Evolutionary conservation across 176 grass and related monocot species (phyloP).

Genomic region (Phragmites australis): DNA sequence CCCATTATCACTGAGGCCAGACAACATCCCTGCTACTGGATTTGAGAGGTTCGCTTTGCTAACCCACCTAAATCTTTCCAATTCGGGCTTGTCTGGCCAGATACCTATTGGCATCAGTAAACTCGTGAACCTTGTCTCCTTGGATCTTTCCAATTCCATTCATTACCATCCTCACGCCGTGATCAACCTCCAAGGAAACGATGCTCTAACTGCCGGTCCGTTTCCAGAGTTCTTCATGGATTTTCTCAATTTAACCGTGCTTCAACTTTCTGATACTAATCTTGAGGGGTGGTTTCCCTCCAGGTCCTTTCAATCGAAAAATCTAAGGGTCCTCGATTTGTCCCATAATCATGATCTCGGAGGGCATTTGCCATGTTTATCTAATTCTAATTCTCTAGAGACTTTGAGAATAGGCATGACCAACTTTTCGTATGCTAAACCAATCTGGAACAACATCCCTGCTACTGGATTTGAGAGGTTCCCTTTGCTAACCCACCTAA

Average conservation of each 20-base stretch:
- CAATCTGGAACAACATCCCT: too few species aligned
- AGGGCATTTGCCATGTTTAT: background rate
- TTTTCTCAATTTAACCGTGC: constrained; percentile 26
- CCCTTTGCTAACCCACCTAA: background rate
- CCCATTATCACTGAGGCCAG: background rate
- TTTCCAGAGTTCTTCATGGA: constrained; percentile 23
- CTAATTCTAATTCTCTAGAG: background rate
- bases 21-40: background rate
- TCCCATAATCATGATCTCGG: background rate
- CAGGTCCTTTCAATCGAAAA: background rate
- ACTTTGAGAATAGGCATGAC: constrained; percentile 16
- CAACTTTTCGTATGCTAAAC: background rate
- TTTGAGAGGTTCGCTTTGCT: background rate
- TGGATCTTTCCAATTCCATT: background rate
- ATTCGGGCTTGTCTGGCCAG: background rate
- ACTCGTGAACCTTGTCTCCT: background rate
- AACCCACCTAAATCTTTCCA: constrained; percentile 32
- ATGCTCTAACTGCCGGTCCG: background rate
- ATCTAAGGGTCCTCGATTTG: constrained; percentile 36
- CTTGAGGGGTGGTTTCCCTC: background rate
- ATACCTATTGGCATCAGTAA: constrained; percentile 5
- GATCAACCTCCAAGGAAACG: background rate
- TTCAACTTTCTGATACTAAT: constrained; percentile 5
- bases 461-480: constrained; percentile 1
- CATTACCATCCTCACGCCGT: background rate